These are phyloP conservation scores for Wickerhamiella occidentalis DNA, from an alignment of 805 yeast species.

Conservation along the genomic window DNA sequence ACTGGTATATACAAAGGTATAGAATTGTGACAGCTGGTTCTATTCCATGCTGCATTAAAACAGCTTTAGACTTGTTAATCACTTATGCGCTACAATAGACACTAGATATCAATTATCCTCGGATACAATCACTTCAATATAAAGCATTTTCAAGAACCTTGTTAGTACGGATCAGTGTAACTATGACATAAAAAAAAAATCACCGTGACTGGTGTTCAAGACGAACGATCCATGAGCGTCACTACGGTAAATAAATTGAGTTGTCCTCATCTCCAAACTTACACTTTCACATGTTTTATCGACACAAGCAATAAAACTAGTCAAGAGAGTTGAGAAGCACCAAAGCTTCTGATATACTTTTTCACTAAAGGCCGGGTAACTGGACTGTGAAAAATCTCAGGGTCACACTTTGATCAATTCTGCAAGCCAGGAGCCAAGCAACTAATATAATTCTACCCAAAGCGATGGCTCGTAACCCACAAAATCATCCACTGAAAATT, in stretches of 20 bases:
- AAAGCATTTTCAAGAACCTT: neutral
- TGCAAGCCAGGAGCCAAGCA: neutral
- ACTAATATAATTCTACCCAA: neutral
- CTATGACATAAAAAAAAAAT: conserved; percentile 16
- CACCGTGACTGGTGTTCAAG: conserved; percentile 16
- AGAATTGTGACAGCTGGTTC: too few species aligned
- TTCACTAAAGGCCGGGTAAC: conserved; percentile 9
- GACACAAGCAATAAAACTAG: neutral
- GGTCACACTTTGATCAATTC: neutral
- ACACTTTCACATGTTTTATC: conserved; percentile 1
- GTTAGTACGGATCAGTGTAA: conserved; percentile 17
- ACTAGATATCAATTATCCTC: too few species aligned
- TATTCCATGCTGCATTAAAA: too few species aligned
- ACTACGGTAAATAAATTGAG: conserved; percentile 13
- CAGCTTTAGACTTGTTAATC: too few species aligned
- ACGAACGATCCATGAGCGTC: conserved; percentile 12
- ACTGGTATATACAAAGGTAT: too few species aligned
- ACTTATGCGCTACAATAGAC: too few species aligned
- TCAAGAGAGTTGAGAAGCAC: neutral
- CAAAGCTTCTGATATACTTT: neutral
- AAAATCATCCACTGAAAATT: conserved; percentile 43
- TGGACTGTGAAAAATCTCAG: neutral
- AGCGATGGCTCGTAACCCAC: conserved; percentile 28
- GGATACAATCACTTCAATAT: too few species aligned
- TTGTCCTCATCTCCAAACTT: conserved; percentile 18